These are phyloP conservation scores for Lentinula detonsa DNA, from an alignment of 768 basidiomycete genomes.

Conservation along the genomic window DNA sequence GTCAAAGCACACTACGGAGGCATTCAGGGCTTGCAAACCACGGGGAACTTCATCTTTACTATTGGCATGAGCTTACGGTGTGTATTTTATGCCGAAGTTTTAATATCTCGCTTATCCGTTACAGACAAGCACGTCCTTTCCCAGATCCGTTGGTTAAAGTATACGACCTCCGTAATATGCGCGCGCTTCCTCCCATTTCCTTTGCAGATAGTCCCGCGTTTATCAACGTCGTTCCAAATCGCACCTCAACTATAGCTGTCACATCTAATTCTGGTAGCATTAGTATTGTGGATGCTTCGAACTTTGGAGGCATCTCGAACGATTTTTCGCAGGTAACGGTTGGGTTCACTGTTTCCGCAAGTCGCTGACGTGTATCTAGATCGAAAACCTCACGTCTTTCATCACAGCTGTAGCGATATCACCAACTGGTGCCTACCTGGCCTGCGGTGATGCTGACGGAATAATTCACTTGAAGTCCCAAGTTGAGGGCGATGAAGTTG, in stretches of 20 bases:
- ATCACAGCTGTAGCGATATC: slow-evolving; percentile 79
- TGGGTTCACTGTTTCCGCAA: not conserved
- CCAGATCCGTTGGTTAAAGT: slow-evolving; percentile 92
- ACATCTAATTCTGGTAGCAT: slow-evolving; percentile 79
- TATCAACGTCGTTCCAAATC: slow-evolving; percentile 72
- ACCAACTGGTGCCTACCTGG: slow-evolving; percentile 84
- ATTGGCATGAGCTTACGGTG: slow-evolving; percentile 87
- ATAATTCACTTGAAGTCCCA: slow-evolving; percentile 77
- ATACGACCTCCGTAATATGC: slow-evolving; percentile 82
- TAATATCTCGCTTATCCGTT: not conserved
- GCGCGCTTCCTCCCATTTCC: slow-evolving; percentile 76
- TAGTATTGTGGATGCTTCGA: slow-evolving; percentile 77
- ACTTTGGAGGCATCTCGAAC: slow-evolving; percentile 50
- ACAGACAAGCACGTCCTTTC: slow-evolving; percentile 79
- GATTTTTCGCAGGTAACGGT: slow-evolving; percentile 75
- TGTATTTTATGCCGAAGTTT: not conserved
- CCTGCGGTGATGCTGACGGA: slow-evolving; percentile 87
- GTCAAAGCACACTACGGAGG: slow-evolving; percentile 80
- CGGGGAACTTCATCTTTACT: slow-evolving; percentile 77
- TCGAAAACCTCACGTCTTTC: slow-evolving; percentile 61
- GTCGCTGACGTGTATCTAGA: slow-evolving; percentile 27
- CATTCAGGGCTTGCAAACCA: slow-evolving; percentile 73
- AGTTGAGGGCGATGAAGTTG: slow-evolving; percentile 49
- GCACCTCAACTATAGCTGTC: slow-evolving; percentile 67
- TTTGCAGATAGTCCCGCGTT: slow-evolving; percentile 87